Conservation (phyloP, 2,329 filamentous ascomycete genomes). For the Bipolaris oryzae region DNA sequence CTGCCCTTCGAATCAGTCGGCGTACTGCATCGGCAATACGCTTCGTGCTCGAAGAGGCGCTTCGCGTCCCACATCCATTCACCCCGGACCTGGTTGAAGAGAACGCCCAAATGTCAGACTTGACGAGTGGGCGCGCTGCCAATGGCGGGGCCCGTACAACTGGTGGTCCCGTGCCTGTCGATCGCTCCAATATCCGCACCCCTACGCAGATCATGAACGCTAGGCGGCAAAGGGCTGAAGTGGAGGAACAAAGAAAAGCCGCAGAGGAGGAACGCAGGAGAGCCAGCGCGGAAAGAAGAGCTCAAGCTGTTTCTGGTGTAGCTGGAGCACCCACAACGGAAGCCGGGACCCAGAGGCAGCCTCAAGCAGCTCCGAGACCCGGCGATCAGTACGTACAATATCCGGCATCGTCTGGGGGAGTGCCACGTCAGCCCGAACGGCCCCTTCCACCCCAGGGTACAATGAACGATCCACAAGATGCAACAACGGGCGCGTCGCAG, state of each 20-base stretch:
- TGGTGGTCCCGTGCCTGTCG: constrained; percentile 60
- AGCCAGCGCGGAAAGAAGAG: constrained; percentile 65
- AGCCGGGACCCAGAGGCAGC: constrained; percentile 36
- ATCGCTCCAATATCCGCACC: constrained; percentile 70
- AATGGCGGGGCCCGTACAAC: constrained; percentile 64
- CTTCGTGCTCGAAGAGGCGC: constrained; percentile 87
- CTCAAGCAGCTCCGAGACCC: constrained; percentile 34
- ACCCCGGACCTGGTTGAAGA: constrained; percentile 85
- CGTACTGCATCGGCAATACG: constrained; percentile 89
- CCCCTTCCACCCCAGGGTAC: constrained; percentile 30
- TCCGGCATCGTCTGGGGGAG: constrained; percentile 32
- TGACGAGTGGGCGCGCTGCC: constrained; percentile 65
- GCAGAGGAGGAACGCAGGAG: constrained; percentile 57
- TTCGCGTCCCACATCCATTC: constrained; percentile 81
- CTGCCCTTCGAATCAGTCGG: constrained; percentile 74
- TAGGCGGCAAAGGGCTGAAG: constrained; percentile 71
- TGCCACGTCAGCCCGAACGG: constrained; percentile 39
- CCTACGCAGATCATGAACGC: constrained; percentile 92
- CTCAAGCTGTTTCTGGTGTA: constrained; percentile 60
- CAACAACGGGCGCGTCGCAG: constrained; percentile 36
- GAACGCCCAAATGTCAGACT: constrained; percentile 89
- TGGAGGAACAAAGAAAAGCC: constrained; percentile 61
- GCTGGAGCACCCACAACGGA: constrained; percentile 49
- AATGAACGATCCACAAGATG: constrained; percentile 26
- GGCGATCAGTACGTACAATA: constrained; percentile 39